phyloP scores from a whole-genome alignment of 331 rosid species.

The Saraca asoca region DNA sequence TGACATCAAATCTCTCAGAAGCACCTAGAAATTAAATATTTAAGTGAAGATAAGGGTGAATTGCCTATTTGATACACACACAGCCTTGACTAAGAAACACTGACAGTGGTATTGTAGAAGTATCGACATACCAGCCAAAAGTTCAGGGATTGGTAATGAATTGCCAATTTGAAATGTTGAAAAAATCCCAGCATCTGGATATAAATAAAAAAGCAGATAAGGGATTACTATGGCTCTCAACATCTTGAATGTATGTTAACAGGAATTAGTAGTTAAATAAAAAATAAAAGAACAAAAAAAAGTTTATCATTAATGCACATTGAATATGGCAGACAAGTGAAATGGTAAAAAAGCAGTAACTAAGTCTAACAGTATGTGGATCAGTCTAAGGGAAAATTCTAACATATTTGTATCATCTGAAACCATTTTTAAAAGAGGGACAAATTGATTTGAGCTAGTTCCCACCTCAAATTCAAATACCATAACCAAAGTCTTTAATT shows the following conservation, averaged over 20 bases:
- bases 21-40: slow-evolving; percentile 53
- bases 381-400: background rate
- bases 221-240: slow-evolving; percentile 27
- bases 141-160: slow-evolving; percentile 80
- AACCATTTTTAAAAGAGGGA: background rate
- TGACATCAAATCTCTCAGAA: slow-evolving; percentile 81
- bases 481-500: slow-evolving; percentile 12
- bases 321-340: background rate
- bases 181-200: slow-evolving; percentile 90
- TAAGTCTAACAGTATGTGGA: no score
- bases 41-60: slow-evolving; percentile 31
- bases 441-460: background rate
- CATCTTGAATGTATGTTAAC: slow-evolving; percentile 4
- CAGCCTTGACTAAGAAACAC: slow-evolving; percentile 22
- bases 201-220: slow-evolving; percentile 20
- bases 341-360: background rate
- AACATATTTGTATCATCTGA: background rate
- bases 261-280: background rate
- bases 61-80: slow-evolving; percentile 22
- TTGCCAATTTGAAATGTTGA: slow-evolving; percentile 73
- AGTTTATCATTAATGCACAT: background rate
- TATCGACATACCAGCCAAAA: slow-evolving; percentile 87
- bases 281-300: background rate
- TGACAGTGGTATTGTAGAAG: slow-evolving; percentile 11
- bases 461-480: background rate